Conservation (phyloP, 306 rosid species). For the Corylus avellana region DNA sequence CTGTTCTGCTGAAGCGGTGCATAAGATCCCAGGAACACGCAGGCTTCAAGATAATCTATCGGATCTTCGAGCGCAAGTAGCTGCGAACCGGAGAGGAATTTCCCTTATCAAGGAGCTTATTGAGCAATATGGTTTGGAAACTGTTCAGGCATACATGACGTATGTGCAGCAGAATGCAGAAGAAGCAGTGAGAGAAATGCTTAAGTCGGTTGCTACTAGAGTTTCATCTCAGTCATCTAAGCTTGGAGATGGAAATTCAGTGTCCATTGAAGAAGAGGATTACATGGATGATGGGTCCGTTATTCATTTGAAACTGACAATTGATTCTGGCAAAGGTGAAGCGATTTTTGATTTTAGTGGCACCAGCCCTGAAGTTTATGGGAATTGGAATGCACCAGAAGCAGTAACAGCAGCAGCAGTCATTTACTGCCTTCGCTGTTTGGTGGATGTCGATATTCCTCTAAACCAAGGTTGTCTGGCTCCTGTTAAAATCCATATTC, state of each 20-base stretch:
- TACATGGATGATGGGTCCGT: constrained; percentile 96
- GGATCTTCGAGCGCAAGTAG: constrained; percentile 91
- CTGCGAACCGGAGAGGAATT: constrained; percentile 94
- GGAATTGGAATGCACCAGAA: constrained; percentile 95
- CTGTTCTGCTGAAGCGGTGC: constrained; percentile 39
- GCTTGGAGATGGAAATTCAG: constrained; percentile 29
- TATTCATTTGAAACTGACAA: constrained; percentile 81
- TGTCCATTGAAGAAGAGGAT: constrained; percentile 81
- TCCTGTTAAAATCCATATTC: constrained; percentile 89
- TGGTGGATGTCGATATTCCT: constrained; percentile 91
- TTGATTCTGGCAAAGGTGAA: constrained; percentile 80
- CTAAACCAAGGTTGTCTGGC: constrained; percentile 97
- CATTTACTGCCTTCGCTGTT: constrained; percentile 81
- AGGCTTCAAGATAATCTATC: constrained; percentile 90
- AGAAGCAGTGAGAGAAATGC: constrained; percentile 93
- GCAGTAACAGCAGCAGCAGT: constrained; percentile 97
- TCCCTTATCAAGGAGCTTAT: constrained; percentile 76
- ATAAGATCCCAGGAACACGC: constrained; percentile 75
- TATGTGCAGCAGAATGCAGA: constrained; percentile 88
- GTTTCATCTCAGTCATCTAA: constrained; percentile 47
- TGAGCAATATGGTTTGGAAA: constrained; percentile 77
- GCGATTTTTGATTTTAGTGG: constrained; percentile 77
- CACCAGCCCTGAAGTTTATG: constrained; percentile 87
- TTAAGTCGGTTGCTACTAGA: constrained; percentile 64
- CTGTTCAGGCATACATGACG: constrained; percentile 94